Evolutionary conservation across 2,329 filamentous ascomycete genomes (phyloP), one percentile per base, ranked within the genome.

Genomic region (Cercospora sojina): DNA sequence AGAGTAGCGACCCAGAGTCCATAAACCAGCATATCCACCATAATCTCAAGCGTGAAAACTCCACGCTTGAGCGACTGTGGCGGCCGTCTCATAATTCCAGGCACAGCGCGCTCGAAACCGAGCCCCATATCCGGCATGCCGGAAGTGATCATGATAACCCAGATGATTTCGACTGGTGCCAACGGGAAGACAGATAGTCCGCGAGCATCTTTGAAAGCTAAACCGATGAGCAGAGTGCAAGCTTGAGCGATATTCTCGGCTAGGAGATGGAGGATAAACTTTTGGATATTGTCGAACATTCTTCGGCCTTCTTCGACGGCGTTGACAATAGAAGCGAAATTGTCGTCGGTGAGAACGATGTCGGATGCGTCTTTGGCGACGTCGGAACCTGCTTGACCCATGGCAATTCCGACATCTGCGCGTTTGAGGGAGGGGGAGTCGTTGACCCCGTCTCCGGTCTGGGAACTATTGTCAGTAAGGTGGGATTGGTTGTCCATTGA

Each of bases 281-380:
- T 94, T 74, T 95, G 91, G 69, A 95, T 93, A 74, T 94, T 95
- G 78, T 93, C 91, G 76, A 93, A 94, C 84, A 94, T 92, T 93
- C 91, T 86, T 13, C 91, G 87, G n/a, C 92, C 92, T 79, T 94
- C 91, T 72, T 91, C 90, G 70, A 95, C 91, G 5, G 91, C 91
- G 41, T 91, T 87, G 18, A 94, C 88, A 69, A 96, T 95, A 1
- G 89, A 91, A 71, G 92, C 91, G 79, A 96, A 96, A 79, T 94
- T 93, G 80, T 95, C 92, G 75, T 95, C 91, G 0, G 91, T 92
- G 49, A 96, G 82, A 32, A 96, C 91, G 84, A 96, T 95, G 74
- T 96, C 77, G 72, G 91, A 82, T 76, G 91, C 91, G 49, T 90
- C 91, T 78, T 95, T 96, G 68, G 92, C 92, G 6, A 95, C 92